phyloP scores from a whole-genome alignment of 768 basidiomycete genomes.

The Neoboletus subvelutipes region DNA sequence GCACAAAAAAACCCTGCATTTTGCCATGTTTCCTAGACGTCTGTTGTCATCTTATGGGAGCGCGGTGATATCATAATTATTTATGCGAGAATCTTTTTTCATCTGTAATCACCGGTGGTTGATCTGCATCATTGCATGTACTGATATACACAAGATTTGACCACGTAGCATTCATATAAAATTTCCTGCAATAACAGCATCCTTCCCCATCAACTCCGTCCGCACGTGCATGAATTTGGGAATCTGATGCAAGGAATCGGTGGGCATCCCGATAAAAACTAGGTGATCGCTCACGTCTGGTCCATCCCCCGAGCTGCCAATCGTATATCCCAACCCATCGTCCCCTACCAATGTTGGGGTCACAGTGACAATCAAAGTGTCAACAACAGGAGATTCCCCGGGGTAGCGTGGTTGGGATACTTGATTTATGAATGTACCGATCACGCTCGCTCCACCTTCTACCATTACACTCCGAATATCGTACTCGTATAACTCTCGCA shows the following conservation, averaged over 20 bases:
- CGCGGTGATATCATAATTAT: constrained; percentile 2
- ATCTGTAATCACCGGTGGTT: neutral
- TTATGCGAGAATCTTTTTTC: neutral
- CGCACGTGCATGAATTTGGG: constrained; percentile 30
- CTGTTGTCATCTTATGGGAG: neutral
- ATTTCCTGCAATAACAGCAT: constrained; percentile 32
- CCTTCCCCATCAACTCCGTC: constrained; percentile 33
- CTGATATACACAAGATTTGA: neutral
- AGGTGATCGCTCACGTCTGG: constrained; percentile 16
- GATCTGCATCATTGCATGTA: neutral
- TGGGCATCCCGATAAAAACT: neutral
- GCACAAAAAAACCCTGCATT: constrained; percentile 58
- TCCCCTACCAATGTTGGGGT: constrained; percentile 83
- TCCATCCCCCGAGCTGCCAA: constrained; percentile 14
- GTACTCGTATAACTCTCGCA: constrained; percentile 50
- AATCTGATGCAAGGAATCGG: constrained; percentile 10
- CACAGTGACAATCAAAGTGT: constrained; percentile 79
- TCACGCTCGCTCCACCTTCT: constrained; percentile 88
- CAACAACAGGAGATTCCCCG: constrained; percentile 43
- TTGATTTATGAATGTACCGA: constrained; percentile 47
- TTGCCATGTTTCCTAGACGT: constrained; percentile 23
- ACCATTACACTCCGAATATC: constrained; percentile 85
- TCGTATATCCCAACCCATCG: constrained; percentile 60
- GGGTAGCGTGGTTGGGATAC: constrained; percentile 7
- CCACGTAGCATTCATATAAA: constrained; percentile 11